These are phyloP conservation scores for Aspergillus fijiensis DNA, from an alignment of 2,329 filamentous ascomycete genomes.

Conservation along the genomic window DNA sequence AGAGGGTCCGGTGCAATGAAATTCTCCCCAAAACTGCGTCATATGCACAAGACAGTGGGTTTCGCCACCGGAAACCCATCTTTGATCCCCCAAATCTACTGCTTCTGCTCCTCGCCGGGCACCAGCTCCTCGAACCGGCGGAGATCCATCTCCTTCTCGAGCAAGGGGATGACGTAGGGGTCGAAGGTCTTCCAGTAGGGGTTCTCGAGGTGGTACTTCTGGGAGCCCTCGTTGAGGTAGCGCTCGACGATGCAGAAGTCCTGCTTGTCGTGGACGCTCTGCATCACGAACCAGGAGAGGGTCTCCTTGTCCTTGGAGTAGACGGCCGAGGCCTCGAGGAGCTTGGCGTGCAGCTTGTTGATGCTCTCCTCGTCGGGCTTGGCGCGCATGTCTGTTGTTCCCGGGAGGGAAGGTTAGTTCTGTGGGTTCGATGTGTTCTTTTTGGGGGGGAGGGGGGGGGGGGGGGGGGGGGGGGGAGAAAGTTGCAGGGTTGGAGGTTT, in stretches of 20 bases:
- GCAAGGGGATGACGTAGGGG: conserved; percentile 67
- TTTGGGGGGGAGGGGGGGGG: too few relatives aligned
- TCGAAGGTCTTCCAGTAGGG: conserved; percentile 77
- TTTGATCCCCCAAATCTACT: neutral
- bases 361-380: conserved; percentile 19
- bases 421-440: neutral
- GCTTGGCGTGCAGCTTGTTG: conserved; percentile 67
- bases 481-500: neutral
- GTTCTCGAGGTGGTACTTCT: conserved; percentile 65
- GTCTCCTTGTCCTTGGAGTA: conserved; percentile 73
- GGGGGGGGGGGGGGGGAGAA: neutral
- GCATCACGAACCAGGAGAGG: conserved; percentile 73
- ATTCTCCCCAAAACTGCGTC: too few relatives aligned
- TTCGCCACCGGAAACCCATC: too few relatives aligned
- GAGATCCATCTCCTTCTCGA: conserved; percentile 69
- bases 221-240: conserved; percentile 62
- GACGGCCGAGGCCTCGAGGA: conserved; percentile 70
- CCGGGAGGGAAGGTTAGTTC: neutral
- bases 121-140: conserved; percentile 65
- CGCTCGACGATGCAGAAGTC: conserved; percentile 75
- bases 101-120: neutral
- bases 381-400: conserved; percentile 10
- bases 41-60: too few relatives aligned
- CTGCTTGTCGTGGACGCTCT: conserved; percentile 65
- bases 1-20: too few relatives aligned